Conservation (phyloP, 176 grass and related monocot genomes). For the Triticum aestivum region IWGSC_CS_RefSeq_v2.1 NC_057812.1:687751122-687751621, state of each 20-base stretch:
- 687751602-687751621: neutral
- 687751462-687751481: neutral
- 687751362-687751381: neutral
- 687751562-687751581: neutral
- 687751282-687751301: neutral
- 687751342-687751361: neutral
- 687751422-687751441: neutral
- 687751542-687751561: neutral
- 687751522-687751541: neutral
- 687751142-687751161: too few relatives aligned
- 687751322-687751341: neutral
- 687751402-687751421: neutral
- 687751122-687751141: neutral
- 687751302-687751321: neutral
- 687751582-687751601: neutral
- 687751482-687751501: neutral
- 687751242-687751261: neutral
- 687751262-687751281: neutral
- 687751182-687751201: neutral
- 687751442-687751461: neutral
- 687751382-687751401: neutral
- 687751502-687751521: neutral
- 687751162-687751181: neutral
- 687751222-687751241: neutral
- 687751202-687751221: neutral